Percentiles rank a stretch among this genome's conserved stretches.
These are phyloP conservation scores for Ogataea trehalophila DNA, from an alignment of 805 yeast species.

Conservation along the genomic window DNA sequence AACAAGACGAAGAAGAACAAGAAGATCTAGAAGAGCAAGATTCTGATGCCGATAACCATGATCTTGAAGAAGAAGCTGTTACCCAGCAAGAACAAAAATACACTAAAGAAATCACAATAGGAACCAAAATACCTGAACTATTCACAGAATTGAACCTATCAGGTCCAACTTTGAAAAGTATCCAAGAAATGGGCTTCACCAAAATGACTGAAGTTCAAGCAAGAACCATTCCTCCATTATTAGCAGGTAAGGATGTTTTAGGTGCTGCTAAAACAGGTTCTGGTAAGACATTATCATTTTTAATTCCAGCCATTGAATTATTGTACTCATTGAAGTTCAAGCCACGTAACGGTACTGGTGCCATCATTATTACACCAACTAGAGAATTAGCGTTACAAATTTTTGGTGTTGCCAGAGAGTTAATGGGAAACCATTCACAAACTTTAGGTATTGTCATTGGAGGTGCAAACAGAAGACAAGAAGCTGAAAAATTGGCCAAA, in stretches of 20 bases:
- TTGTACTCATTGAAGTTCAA: conserved; percentile 86
- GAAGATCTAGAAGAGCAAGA: conserved; percentile 37
- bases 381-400: conserved; percentile 97
- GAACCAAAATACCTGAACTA: conserved; percentile 20
- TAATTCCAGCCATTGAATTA: conserved; percentile 93
- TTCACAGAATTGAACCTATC: conserved; percentile 63
- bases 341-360: conserved; percentile 98
- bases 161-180: conserved; percentile 75
- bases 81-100: conserved; percentile 18
- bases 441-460: conserved; percentile 97
- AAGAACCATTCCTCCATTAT: conserved; percentile 90
- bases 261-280: conserved; percentile 99
- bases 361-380: conserved; percentile 91
- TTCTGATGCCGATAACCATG: conserved; percentile 10
- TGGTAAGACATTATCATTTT: conserved; percentile 94
- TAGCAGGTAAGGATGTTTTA: conserved; percentile 94
- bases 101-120: conserved; percentile 27
- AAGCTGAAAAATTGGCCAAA: conserved; percentile 87
- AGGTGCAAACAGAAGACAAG: conserved; percentile 96
- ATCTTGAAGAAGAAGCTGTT: conserved; percentile 18
- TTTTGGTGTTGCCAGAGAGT: conserved; percentile 94
- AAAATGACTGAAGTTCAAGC: conserved; percentile 94
- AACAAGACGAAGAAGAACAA: conserved; percentile 23
- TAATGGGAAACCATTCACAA: conserved; percentile 86
- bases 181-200: conserved; percentile 83